Conservation (phyloP, 495 filamentous ascomycete genomes). For the Podospora fimiseda region DNA sequence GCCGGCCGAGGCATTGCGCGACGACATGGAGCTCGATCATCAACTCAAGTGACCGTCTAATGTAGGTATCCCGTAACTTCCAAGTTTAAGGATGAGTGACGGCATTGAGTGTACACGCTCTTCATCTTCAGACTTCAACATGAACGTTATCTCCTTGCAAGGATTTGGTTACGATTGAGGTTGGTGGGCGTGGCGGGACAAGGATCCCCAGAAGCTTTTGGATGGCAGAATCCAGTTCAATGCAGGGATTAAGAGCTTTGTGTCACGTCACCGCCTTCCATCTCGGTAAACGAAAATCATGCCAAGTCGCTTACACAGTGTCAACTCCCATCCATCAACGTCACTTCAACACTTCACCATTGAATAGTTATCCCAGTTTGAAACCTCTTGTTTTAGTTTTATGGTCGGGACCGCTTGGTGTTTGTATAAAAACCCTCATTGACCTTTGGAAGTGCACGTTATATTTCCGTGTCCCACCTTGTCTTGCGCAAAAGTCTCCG, state of each 20-base stretch:
- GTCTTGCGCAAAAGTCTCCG: too few species aligned
- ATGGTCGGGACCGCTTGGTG: too few species aligned
- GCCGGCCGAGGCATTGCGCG: constrained; percentile 36
- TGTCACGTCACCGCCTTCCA: background rate
- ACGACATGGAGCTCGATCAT: constrained; percentile 22
- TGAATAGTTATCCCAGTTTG: too few species aligned
- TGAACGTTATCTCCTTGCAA: background rate
- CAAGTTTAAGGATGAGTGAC: background rate
- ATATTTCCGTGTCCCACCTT: too few species aligned
- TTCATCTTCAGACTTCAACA: background rate
- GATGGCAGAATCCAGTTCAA: background rate
- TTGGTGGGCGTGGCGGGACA: background rate
- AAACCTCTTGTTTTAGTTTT: too few species aligned
- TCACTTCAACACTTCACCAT: too few species aligned
- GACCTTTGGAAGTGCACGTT: too few species aligned
- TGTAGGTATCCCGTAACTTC: background rate
- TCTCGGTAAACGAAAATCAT: background rate
- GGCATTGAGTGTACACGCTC: background rate
- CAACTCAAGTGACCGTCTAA: background rate
- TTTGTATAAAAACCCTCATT: too few species aligned
- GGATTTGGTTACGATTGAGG: background rate
- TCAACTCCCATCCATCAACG: too few species aligned
- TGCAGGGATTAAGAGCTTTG: background rate
- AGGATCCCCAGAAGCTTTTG: background rate
- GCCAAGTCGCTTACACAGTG: too few species aligned